Percentiles rank a stretch among this genome's conserved stretches.
Evolutionary conservation across 768 basidiomycete genomes (phyloP).

Genomic region (Paxillus rubicundulus): DNA sequence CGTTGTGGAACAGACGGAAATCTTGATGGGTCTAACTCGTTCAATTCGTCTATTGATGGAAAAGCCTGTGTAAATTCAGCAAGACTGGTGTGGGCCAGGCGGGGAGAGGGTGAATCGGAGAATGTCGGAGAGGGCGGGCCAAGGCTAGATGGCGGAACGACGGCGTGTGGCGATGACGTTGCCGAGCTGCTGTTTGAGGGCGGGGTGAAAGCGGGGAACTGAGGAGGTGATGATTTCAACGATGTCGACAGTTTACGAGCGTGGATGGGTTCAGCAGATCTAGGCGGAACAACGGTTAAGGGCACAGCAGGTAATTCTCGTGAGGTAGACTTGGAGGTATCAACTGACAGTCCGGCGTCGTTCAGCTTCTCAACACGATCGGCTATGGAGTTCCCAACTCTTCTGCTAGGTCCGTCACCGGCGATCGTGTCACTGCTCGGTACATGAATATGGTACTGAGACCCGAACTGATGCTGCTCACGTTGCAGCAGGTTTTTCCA

Average conservation of each 20-base stretch:
- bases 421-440: conserved; percentile 12
- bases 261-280: conserved; percentile 31
- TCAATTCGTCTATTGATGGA: conserved; percentile 74
- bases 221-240: conserved; percentile 28
- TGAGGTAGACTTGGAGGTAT: conserved; percentile 55
- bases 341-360: conserved; percentile 64
- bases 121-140: conserved; percentile 77
- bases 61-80: conserved; percentile 63
- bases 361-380: conserved; percentile 77
- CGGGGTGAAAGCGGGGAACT: conserved; percentile 8
- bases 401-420: conserved; percentile 38
- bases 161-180: conserved; percentile 52
- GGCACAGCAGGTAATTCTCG: conserved; percentile 47
- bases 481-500: conserved; percentile 39
- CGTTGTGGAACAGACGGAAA: too few species aligned
- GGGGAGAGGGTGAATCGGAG: conserved; percentile 64
- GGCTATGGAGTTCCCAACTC: conserved; percentile 68
- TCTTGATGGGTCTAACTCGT: too few species aligned
- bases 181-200: conserved; percentile 31
- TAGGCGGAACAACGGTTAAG: conserved; percentile 26
- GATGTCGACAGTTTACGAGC: conserved; percentile 42
- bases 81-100: conserved; percentile 38
- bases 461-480: conserved; percentile 19
- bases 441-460: conserved; percentile 9
- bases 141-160: conserved; percentile 68